phyloP scores from a whole-genome alignment of 2,329 filamentous ascomycete species.

The Ampelomyces quisqualis region DNA sequence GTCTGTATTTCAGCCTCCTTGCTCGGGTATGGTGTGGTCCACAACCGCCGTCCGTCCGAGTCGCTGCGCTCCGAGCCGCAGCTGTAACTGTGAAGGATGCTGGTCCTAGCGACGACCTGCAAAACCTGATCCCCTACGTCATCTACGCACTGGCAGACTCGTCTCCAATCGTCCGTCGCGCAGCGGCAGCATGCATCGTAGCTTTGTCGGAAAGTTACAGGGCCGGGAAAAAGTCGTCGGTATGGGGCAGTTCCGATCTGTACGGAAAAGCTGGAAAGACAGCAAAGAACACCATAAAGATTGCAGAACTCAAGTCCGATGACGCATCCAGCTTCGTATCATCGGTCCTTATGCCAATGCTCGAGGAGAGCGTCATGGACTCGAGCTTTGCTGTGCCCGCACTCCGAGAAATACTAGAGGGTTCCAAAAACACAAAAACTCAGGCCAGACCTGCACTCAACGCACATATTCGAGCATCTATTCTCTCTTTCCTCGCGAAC shows the following conservation, averaged over 20 bases:
- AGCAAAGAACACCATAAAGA: slow-evolving; percentile 36
- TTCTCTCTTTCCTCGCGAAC: slow-evolving; percentile 71
- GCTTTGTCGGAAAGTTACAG: slow-evolving; percentile 22
- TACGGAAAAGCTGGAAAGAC: slow-evolving; percentile 56
- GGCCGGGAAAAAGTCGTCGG: slow-evolving; percentile 11
- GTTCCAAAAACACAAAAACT: slow-evolving; percentile 45
- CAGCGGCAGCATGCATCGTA: slow-evolving; percentile 66
- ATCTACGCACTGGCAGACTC: slow-evolving; percentile 73
- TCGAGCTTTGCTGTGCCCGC: slow-evolving; percentile 66
- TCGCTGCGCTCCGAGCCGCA: slow-evolving; percentile 65
- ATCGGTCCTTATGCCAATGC: slow-evolving; percentile 66
- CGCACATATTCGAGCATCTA: slow-evolving; percentile 62
- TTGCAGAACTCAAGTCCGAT: slow-evolving; percentile 64
- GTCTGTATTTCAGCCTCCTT: slow-evolving; percentile 74
- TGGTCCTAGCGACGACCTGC: slow-evolving; percentile 63
- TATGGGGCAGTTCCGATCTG: slow-evolving; percentile 45
- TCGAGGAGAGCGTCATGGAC: slow-evolving; percentile 88
- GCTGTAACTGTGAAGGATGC: slow-evolving; percentile 23
- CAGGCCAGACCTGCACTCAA: slow-evolving; percentile 49
- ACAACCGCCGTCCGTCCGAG: slow-evolving; percentile 67
- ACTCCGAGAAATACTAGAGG: slow-evolving; percentile 62
- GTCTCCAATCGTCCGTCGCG: slow-evolving; percentile 72
- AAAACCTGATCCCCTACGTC: slow-evolving; percentile 79
- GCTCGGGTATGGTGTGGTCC: slow-evolving; percentile 71
- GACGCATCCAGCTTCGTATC: slow-evolving; percentile 58